Percentiles rank a stretch among this genome's conserved stretches.
Evolutionary conservation across 306 rosid genomes (phyloP).

Genomic region (Vachellia collinsii): DNA sequence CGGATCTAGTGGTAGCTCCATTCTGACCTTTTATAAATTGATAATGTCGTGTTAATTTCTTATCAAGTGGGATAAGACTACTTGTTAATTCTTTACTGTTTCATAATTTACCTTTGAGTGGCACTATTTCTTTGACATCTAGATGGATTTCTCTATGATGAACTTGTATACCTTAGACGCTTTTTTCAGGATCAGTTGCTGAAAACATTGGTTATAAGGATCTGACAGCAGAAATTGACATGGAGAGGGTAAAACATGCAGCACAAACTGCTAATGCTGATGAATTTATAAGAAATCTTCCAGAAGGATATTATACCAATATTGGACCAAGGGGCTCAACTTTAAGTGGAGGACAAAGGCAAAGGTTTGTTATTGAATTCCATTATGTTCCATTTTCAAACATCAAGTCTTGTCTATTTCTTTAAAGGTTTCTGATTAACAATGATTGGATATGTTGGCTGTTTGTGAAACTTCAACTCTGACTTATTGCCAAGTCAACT

Average conservation of each 20-base stretch:
- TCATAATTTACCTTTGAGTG: not conserved
- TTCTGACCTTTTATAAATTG: not conserved
- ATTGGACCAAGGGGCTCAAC: slow-evolving; percentile 90
- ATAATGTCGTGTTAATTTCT: not conserved
- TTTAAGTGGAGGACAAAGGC: slow-evolving; percentile 95
- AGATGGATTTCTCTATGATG: slow-evolving; percentile 22
- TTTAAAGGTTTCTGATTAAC: not conserved
- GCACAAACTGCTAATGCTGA: slow-evolving; percentile 86
- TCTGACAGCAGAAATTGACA: slow-evolving; percentile 66
- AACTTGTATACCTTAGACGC: slow-evolving; percentile 52
- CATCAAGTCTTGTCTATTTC: not conserved
- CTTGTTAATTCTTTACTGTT: not conserved
- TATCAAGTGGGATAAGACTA: not conserved
- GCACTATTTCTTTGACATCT: not conserved
- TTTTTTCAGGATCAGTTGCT: slow-evolving; percentile 87
- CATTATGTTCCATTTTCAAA: slow-evolving; percentile 22
- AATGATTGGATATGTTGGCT: not conserved
- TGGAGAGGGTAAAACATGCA: slow-evolving; percentile 69
- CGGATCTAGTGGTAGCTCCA: not conserved
- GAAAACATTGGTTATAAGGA: slow-evolving; percentile 92
- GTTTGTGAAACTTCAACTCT: slow-evolving; percentile 12
- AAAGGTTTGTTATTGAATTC: slow-evolving; percentile 57
- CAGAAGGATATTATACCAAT: slow-evolving; percentile 73
- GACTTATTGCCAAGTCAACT: slow-evolving; percentile 15
- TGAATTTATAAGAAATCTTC: slow-evolving; percentile 74